Percentiles rank a stretch among this genome's conserved stretches.
Conservation (phyloP, 2,329 filamentous ascomycete genomes). For the Bipolaris cookei region DNA sequence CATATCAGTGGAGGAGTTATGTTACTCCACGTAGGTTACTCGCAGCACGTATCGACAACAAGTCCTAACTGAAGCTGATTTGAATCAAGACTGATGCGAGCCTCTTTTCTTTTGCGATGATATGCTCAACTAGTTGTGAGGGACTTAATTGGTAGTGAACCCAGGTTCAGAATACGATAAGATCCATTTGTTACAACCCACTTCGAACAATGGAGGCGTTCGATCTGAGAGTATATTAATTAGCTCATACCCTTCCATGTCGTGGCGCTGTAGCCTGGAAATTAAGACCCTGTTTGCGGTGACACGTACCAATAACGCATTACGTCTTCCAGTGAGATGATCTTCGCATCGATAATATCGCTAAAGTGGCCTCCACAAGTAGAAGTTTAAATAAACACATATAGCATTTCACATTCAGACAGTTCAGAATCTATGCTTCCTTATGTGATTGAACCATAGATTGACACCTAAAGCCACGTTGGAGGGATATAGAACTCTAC, state of each 20-base stretch:
- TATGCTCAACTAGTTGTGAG: too few relatives aligned
- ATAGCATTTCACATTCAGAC: not conserved
- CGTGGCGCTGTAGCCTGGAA: not conserved
- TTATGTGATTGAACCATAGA: not conserved
- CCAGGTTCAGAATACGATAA: not conserved
- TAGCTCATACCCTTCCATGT: not conserved
- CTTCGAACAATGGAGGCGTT: not conserved
- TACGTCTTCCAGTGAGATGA: not conserved
- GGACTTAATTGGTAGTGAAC: too few relatives aligned
- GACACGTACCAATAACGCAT: not conserved
- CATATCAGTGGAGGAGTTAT: too few relatives aligned
- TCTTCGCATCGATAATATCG: not conserved
- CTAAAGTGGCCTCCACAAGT: not conserved
- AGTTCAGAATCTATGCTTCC: not conserved
- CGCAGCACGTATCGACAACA: too few relatives aligned
- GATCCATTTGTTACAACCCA: not conserved
- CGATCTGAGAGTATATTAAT: not conserved
- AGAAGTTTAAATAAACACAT: not conserved
- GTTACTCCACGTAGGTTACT: too few relatives aligned
- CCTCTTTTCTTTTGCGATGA: too few relatives aligned
- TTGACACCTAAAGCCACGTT: not conserved
- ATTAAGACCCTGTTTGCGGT: not conserved
- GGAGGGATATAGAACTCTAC: not conserved
- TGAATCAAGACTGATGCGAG: too few relatives aligned
- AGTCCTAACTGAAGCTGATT: accelerated